These are phyloP conservation scores for Pseudevernia furfuracea DNA, from an alignment of 495 filamentous ascomycete genomes.

Conservation along the genomic window DNA sequence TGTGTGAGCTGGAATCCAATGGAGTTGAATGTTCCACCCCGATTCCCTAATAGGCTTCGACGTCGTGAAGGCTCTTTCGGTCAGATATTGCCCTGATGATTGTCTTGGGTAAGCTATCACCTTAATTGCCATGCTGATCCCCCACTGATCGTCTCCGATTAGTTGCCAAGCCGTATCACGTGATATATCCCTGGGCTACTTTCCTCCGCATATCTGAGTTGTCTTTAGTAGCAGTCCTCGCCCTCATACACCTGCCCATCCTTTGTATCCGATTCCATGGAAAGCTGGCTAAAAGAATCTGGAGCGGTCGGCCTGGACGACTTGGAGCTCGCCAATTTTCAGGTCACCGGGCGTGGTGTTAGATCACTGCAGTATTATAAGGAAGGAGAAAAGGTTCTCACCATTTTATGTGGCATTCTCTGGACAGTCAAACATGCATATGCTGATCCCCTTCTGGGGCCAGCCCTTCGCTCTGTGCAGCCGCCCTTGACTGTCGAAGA, in stretches of 20 bases:
- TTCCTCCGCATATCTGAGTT: conserved; percentile 7
- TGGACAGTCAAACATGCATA: conserved; percentile 33
- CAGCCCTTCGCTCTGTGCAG: conserved; percentile 27
- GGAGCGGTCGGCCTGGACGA: conserved; percentile 28
- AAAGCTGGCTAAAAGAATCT: conserved; percentile 26
- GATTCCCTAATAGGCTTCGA: conserved; percentile 17
- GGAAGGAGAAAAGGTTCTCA: conserved; percentile 31
- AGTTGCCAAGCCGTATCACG: conserved; percentile 17
- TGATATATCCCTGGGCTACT: conserved; percentile 9
- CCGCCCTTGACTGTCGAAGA: conserved; percentile 31
- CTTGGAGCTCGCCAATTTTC: conserved; percentile 31
- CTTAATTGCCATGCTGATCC: conserved; percentile 18
- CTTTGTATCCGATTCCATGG: conserved; percentile 25
- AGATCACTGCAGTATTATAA: conserved; percentile 28
- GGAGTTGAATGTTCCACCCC: conserved; percentile 16
- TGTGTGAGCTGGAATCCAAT: conserved; percentile 23
- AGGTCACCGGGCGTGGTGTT: conserved; percentile 28
- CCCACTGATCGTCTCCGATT: conserved; percentile 18
- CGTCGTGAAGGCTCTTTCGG: conserved; percentile 17
- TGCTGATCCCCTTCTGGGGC: conserved; percentile 30
- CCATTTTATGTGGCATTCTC: conserved; percentile 27
- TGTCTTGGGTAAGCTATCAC: conserved; percentile 15
- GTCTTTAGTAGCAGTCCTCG: conserved; percentile 18
- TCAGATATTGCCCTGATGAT: conserved; percentile 17
- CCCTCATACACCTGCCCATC: conserved; percentile 19